Evolutionary conservation across 2,329 filamentous ascomycete species (phyloP).

Genomic region (Colletotrichum karsti): DNA sequence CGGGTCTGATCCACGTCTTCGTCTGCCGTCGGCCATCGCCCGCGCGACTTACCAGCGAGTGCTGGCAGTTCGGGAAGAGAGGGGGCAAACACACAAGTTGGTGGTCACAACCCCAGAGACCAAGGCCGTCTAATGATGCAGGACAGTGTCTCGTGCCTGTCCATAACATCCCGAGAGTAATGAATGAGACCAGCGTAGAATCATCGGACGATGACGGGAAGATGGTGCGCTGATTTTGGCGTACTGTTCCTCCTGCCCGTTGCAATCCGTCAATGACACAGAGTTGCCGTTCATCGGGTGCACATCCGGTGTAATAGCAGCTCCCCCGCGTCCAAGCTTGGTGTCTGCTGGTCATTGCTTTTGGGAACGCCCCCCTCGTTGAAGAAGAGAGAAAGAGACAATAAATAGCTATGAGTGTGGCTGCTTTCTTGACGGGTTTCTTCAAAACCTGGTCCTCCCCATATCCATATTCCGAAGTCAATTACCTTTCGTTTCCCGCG

Average conservation of each 20-base stretch:
- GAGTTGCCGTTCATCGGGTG: neutral
- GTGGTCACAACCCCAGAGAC: neutral
- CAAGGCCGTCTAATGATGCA: constrained; percentile 4
- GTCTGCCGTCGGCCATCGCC: neutral
- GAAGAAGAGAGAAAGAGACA: neutral
- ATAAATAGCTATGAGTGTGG: constrained; percentile 18
- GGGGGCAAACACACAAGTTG: constrained; percentile 7
- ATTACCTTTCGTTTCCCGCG: neutral
- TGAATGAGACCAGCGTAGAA: constrained; percentile 4
- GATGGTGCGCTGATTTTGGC: constrained; percentile 20
- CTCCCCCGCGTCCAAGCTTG: constrained; percentile 1
- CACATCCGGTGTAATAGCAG: neutral
- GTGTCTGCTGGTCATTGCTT: neutral
- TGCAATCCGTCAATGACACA: constrained; percentile 9
- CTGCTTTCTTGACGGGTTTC: neutral
- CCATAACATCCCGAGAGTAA: neutral
- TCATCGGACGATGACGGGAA: constrained; percentile 25
- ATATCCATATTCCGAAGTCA: neutral
- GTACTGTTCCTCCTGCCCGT: constrained; percentile 2
- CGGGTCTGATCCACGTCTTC: constrained; percentile 19
- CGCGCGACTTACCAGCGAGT: constrained; percentile 22
- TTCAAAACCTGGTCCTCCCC: neutral
- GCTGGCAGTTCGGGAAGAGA: constrained; percentile 5
- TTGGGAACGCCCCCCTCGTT: neutral
- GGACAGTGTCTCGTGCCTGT: constrained; percentile 19